Evolutionary conservation across 352 stramenopile species (phyloP).

Genomic region (Globisporangium cederbergense): DNA sequence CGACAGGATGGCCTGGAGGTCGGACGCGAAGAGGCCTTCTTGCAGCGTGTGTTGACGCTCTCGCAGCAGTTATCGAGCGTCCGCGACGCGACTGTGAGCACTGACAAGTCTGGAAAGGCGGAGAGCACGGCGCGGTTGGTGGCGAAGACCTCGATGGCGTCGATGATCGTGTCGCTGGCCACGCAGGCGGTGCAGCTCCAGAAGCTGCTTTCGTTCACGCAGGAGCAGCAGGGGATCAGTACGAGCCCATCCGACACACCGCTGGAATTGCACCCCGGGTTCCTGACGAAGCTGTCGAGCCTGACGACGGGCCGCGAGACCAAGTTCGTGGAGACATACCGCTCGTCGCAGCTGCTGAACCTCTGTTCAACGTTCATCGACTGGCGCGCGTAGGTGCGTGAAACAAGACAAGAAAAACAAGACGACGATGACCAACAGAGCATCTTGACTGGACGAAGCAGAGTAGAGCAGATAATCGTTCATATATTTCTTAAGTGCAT

Average conservation of each 20-base stretch:
- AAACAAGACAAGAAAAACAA: not conserved
- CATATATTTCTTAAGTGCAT: slow-evolving; percentile 5
- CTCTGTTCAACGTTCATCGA: slow-evolving; percentile 61
- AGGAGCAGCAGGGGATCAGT: slow-evolving; percentile 34
- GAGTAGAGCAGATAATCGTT: not conserved
- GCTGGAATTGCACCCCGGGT: slow-evolving; percentile 45
- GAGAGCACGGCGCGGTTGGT: slow-evolving; percentile 25
- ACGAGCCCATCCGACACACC: slow-evolving; percentile 20
- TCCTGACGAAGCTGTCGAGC: slow-evolving; percentile 35
- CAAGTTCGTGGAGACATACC: slow-evolving; percentile 55
- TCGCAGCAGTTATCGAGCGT: slow-evolving; percentile 49
- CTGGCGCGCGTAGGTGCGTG: slow-evolving; percentile 39
- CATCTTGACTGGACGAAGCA: not conserved
- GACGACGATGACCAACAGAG: not conserved
- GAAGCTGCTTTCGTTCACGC: slow-evolving; percentile 43
- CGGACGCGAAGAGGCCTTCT: slow-evolving; percentile 51
- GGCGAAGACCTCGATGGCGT: slow-evolving; percentile 49
- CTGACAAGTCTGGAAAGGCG: slow-evolving; percentile 13
- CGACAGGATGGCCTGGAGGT: slow-evolving; percentile 50
- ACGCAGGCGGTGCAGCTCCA: slow-evolving; percentile 51
- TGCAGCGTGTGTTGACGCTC: slow-evolving; percentile 57
- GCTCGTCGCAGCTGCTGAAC: slow-evolving; percentile 47
- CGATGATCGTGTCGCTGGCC: slow-evolving; percentile 59
- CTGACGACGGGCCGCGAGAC: slow-evolving; percentile 43
- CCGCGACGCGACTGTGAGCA: slow-evolving; percentile 18